A percentile compares a stretch with the other conserved stretches of the same genome.
phyloP scores from a whole-genome alignment of 2,329 filamentous ascomycete genomes.

The Phaeosphaeria sp. region DNA sequence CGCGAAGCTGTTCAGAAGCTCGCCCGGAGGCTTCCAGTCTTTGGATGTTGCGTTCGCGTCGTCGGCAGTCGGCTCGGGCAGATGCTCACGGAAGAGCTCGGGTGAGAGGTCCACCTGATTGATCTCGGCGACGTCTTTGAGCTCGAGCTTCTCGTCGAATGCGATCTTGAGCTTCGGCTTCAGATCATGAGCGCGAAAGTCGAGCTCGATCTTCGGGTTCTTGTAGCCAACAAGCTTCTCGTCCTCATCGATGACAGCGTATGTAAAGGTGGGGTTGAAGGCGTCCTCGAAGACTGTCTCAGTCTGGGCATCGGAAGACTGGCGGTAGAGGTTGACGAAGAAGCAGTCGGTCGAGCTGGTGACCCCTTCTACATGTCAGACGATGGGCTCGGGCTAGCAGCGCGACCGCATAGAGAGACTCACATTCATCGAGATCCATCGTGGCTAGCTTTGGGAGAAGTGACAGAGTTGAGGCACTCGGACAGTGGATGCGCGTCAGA shows the following conservation, averaged over 20 bases:
- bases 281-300: constrained; percentile 61
- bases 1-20: constrained; percentile 69
- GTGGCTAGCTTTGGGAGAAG: neutral
- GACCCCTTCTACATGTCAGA: constrained; percentile 29
- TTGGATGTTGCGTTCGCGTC: constrained; percentile 25
- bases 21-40: constrained; percentile 75
- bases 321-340: constrained; percentile 47
- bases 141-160: constrained; percentile 76
- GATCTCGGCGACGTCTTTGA: constrained; percentile 64
- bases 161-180: constrained; percentile 76
- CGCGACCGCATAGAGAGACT: constrained; percentile 6
- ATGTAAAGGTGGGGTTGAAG: constrained; percentile 88
- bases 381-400: neutral
- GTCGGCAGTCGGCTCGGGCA: constrained; percentile 55
- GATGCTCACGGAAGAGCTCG: constrained; percentile 54
- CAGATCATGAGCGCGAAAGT: constrained; percentile 75
- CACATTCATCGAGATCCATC: constrained; percentile 46
- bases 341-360: constrained; percentile 47
- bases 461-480: neutral
- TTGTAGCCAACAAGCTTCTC: constrained; percentile 92
- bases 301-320: constrained; percentile 22
- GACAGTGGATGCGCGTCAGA: constrained; percentile 7
- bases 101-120: constrained; percentile 74
- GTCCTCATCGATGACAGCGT: constrained; percentile 91
- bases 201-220: constrained; percentile 76